Evolutionary conservation across 306 rosid genomes (phyloP).

Genomic region (Ormosia emarginata): DNA sequence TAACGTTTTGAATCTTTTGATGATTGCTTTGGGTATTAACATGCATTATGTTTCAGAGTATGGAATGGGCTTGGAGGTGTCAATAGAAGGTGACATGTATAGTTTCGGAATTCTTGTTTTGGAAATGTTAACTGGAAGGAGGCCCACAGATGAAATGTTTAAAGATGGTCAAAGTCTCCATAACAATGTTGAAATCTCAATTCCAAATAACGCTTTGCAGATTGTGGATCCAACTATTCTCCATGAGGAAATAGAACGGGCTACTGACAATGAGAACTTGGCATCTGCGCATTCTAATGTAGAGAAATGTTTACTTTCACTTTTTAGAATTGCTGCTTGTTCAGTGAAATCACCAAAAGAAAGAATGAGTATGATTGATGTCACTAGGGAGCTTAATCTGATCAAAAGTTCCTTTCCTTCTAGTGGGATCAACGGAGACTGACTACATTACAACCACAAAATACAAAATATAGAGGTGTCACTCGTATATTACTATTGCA

Average conservation of each 20-base stretch:
- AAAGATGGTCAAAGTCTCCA: neutral
- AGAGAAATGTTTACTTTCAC: neutral
- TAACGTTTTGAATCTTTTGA: neutral
- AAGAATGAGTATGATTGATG: conserved; percentile 15
- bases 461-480: neutral
- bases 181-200: neutral
- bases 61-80: conserved; percentile 3
- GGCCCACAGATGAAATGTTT: conserved; percentile 12
- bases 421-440: neutral
- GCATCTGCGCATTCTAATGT: neutral
- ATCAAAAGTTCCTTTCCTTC: neutral
- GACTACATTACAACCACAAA: neutral
- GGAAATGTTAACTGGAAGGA: conserved; percentile 18
- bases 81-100: conserved; percentile 4
- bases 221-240: neutral
- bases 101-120: conserved; percentile 27
- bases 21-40: too few relatives aligned
- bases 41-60: neutral
- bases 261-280: neutral
- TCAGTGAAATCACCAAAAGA: conserved; percentile 4
- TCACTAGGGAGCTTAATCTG: conserved; percentile 1
- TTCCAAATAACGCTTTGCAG: neutral
- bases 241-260: neutral
- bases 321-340: conserved; percentile 9
- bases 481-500: too few relatives aligned